A percentile compares a stretch with the other conserved stretches of the same genome.
Evolutionary conservation across 2,329 filamentous ascomycete genomes (phyloP).

Genomic region (Ceratocystis colombiana): DNA sequence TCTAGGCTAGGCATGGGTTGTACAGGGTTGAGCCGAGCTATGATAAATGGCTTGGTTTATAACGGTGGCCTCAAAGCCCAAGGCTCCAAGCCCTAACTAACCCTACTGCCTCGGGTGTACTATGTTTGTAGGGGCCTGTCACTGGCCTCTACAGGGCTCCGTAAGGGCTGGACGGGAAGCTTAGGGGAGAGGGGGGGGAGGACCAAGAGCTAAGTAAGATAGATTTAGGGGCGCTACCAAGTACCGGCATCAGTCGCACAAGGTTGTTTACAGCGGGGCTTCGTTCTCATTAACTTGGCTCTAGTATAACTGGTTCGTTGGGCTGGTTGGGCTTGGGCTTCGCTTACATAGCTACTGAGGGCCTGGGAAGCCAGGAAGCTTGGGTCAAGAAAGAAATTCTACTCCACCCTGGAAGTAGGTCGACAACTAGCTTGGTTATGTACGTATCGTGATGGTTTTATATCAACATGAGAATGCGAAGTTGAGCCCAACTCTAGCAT

Average conservation of each 20-base stretch:
- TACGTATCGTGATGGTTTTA: neutral
- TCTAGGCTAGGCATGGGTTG: neutral
- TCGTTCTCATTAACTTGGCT: neutral
- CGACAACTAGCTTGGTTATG: neutral
- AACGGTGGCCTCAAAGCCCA: neutral
- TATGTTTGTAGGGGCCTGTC: no score
- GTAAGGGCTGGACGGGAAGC: neutral
- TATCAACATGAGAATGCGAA: no score
- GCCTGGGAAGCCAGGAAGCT: neutral
- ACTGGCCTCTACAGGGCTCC: neutral
- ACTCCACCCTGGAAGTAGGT: neutral
- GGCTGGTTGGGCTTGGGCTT: neutral
- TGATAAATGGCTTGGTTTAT: neutral
- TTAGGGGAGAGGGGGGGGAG: neutral
- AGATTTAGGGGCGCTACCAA: neutral
- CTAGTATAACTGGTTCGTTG: constrained; percentile 7
- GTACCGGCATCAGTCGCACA: neutral
- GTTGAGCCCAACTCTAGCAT: no score
- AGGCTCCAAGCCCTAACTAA: neutral
- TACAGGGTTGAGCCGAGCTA: neutral
- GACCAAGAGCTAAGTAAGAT: neutral
- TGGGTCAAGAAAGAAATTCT: neutral
- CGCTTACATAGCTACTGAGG: neutral
- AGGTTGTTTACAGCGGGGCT: constrained; percentile 10
- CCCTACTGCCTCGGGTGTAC: no score